Conservation (phyloP, 2,329 filamentous ascomycete genomes). For the Neonectria magnoliae region DNA sequence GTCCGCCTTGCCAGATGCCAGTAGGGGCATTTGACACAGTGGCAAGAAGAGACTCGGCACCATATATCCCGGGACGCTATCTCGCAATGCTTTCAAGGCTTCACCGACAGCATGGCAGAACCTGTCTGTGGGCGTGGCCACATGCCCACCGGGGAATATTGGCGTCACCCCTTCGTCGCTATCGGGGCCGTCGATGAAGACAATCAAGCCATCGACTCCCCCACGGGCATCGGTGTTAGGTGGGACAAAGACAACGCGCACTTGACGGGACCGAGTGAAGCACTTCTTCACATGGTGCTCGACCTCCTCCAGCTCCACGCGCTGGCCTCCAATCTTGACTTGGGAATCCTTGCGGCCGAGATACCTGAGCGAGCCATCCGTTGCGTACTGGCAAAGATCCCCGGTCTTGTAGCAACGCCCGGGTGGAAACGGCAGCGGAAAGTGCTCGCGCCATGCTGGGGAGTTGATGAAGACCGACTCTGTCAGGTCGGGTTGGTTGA, state of each 20-base stretch:
- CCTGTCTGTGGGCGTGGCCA: neutral
- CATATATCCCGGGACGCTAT: neutral
- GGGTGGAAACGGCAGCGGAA: neutral
- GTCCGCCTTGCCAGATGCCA: neutral
- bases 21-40: neutral
- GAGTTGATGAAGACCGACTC: neutral
- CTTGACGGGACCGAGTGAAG: neutral
- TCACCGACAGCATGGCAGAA: neutral
- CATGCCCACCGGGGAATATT: neutral
- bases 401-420: conserved; percentile 22
- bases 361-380: conserved; percentile 49
- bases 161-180: neutral
- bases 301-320: conserved; percentile 53
- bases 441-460: neutral
- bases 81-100: neutral
- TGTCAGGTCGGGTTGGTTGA: conserved; percentile 24
- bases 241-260: neutral
- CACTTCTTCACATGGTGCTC: conserved; percentile 7
- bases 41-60: neutral
- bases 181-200: neutral
- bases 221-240: neutral
- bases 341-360: conserved; percentile 63
- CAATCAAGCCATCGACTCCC: neutral
- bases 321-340: conserved; percentile 65
- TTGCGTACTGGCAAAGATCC: conserved; percentile 37